phyloP scores from a whole-genome alignment of 1,139 yeast species.

The Suhomyces guaymorum region DNA sequence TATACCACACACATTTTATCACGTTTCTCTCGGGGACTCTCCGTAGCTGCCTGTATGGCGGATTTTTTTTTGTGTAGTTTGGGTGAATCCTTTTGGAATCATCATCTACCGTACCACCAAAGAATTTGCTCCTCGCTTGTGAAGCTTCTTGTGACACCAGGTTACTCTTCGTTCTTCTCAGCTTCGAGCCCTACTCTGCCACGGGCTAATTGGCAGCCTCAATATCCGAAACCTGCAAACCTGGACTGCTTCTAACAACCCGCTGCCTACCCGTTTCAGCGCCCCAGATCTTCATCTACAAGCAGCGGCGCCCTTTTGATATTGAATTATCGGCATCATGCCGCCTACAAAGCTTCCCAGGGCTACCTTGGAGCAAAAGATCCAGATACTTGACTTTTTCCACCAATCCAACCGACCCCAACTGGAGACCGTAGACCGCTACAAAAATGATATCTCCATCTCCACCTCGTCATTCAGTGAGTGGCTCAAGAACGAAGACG shows the following conservation, averaged over 20 bases:
- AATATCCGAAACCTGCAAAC: not conserved
- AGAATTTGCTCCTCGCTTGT: not conserved
- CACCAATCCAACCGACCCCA: constrained; percentile 54
- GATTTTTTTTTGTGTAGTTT: constrained; percentile 5
- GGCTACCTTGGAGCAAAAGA: constrained; percentile 60
- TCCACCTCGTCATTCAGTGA: constrained; percentile 61
- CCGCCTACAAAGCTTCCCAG: constrained; percentile 43
- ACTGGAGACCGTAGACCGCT: constrained; percentile 57
- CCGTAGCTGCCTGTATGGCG: constrained; percentile 5
- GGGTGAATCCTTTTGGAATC: constrained; percentile 5
- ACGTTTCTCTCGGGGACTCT: constrained; percentile 1
- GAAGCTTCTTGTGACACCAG: not conserved
- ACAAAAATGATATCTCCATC: constrained; percentile 49
- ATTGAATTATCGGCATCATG: constrained; percentile 14
- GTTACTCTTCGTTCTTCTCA: not conserved
- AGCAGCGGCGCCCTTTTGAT: too few relatives aligned
- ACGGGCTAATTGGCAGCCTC: not conserved
- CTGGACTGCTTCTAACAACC: too few relatives aligned
- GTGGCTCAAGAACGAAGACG: constrained; percentile 57
- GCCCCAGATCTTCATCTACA: too few relatives aligned
- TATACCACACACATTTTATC: not conserved
- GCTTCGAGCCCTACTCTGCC: not conserved
- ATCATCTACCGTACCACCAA: constrained; percentile 1
- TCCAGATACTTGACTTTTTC: constrained; percentile 53
- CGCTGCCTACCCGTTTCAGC: too few relatives aligned